These are phyloP conservation scores for Phragmites australis DNA, from an alignment of 176 grass and related monocot species.

Conservation along the genomic window DNA sequence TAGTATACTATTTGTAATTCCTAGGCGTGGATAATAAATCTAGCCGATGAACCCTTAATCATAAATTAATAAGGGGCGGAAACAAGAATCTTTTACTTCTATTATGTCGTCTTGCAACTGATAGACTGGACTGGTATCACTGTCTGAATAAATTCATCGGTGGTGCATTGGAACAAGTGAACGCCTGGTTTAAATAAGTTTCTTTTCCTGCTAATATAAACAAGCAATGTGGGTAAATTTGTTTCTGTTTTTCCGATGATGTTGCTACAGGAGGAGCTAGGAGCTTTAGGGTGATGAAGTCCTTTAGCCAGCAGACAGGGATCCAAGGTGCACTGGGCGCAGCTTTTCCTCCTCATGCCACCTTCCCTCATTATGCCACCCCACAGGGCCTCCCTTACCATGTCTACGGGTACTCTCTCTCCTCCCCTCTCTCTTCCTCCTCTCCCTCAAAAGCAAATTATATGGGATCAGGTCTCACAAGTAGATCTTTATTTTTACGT, in stretches of 20 bases:
- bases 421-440: not conserved
- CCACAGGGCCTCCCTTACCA: constrained; percentile 92
- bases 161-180: constrained; percentile 10
- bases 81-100: constrained; percentile 62
- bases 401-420: constrained; percentile 68
- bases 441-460: no score
- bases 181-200: constrained; percentile 10
- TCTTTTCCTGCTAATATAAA: constrained; percentile 36
- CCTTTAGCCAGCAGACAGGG: constrained; percentile 74
- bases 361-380: constrained; percentile 94
- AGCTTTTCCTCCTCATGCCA: constrained; percentile 81
- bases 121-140: constrained; percentile 4
- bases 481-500: no score
- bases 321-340: constrained; percentile 71
- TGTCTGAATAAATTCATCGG: constrained; percentile 28
- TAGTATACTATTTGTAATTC: constrained; percentile 8
- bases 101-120: constrained; percentile 42
- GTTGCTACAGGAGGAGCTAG: constrained; percentile 67
- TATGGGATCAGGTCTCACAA: no score
- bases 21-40: constrained; percentile 17
- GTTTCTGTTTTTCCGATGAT: constrained; percentile 1
- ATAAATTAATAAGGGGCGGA: constrained; percentile 35
- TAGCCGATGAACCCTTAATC: constrained; percentile 22
- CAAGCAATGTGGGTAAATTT: constrained; percentile 28
- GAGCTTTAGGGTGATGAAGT: constrained; percentile 82